These are phyloP conservation scores for Termitomyces sp. DNA, from an alignment of 768 basidiomycete species.

Conservation along the genomic window DNA sequence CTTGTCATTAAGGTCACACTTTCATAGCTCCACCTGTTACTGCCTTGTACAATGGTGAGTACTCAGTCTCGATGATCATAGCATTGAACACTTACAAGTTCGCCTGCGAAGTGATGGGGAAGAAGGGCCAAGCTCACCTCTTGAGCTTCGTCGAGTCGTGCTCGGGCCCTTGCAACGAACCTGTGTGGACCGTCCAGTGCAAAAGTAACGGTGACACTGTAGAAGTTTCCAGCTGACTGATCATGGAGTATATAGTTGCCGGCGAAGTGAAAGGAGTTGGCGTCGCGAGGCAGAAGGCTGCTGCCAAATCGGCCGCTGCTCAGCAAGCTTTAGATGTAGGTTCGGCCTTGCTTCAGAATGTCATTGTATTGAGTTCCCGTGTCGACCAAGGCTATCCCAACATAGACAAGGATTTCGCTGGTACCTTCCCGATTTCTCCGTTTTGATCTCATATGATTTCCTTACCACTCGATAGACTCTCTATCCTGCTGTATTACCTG, in stretches of 20 bases:
- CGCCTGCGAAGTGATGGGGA: conserved; percentile 23
- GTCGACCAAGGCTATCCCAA: conserved; percentile 1
- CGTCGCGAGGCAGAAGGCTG: conserved; percentile 33
- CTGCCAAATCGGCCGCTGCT: conserved; percentile 46
- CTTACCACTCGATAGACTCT: neutral
- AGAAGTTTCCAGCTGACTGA: neutral
- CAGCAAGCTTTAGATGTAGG: conserved; percentile 35
- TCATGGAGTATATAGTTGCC: conserved; percentile 29
- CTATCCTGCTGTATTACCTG: neutral
- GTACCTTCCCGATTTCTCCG: neutral
- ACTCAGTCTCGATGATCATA: neutral
- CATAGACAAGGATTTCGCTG: neutral
- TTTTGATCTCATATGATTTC: neutral
- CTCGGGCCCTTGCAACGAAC: conserved; percentile 35
- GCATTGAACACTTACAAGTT: neutral
- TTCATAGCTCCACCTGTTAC: conserved; percentile 19
- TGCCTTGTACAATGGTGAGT: conserved; percentile 43
- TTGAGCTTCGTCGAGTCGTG: conserved; percentile 36
- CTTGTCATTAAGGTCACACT: neutral
- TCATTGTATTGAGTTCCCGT: neutral
- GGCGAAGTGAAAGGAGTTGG: conserved; percentile 44
- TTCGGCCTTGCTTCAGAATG: neutral
- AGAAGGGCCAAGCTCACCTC: conserved; percentile 16
- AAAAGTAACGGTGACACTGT: conserved; percentile 37
- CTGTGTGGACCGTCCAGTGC: conserved; percentile 49